Conservation (phyloP, 305 asterid genomes). For the Fraxinus velutina region DNA sequence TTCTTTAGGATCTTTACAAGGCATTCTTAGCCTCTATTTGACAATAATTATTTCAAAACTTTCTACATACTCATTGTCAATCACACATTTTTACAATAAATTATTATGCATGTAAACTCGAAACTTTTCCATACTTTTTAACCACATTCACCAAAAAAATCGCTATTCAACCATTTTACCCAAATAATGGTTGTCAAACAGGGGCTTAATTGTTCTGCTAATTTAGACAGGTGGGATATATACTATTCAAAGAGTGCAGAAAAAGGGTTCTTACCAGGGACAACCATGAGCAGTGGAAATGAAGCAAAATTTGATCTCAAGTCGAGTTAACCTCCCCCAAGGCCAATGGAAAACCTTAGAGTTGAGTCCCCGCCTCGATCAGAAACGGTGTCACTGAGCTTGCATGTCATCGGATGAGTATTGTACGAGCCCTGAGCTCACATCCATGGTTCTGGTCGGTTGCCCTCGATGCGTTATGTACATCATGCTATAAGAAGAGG, state of each 20-base stretch:
- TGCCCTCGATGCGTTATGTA: conserved; percentile 48
- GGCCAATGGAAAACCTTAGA: conserved; percentile 17
- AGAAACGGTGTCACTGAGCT: conserved; percentile 32
- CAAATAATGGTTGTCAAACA: too few species aligned
- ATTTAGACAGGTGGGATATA: neutral
- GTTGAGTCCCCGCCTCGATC: conserved; percentile 37
- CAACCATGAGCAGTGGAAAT: conserved; percentile 28
- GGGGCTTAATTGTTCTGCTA: neutral
- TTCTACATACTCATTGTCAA: too few species aligned
- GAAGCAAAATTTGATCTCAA: conserved; percentile 32
- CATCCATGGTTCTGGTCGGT: conserved; percentile 46
- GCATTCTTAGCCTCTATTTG: neutral
- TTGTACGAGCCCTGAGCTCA: conserved; percentile 39
- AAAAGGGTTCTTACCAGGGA: neutral
- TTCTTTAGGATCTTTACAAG: neutral
- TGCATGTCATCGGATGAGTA: conserved; percentile 40
- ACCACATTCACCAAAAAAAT: too few species aligned
- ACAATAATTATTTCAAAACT: too few species aligned
- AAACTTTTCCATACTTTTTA: too few species aligned
- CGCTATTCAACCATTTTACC: too few species aligned
- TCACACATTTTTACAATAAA: too few species aligned
- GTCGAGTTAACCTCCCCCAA: conserved; percentile 38
- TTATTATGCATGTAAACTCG: too few species aligned
- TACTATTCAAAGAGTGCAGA: neutral
- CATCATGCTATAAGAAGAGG: conserved; percentile 40